Base-by-base conservation (phyloP, 345 rosid genomes). In the Gossypium ekmanianum region DNA sequence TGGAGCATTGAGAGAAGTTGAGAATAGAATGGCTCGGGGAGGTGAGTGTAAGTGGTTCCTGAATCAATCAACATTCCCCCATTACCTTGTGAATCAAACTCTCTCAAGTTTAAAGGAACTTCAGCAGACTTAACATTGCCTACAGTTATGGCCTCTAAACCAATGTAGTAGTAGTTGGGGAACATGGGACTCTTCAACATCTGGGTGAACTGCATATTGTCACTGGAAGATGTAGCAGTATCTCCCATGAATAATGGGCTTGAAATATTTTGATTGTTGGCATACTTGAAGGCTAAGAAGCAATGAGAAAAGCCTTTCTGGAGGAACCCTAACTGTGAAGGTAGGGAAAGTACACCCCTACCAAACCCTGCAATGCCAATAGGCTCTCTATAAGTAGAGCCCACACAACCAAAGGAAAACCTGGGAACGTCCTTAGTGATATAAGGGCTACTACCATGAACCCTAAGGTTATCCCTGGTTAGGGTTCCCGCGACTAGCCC, bases 351-450 rank as follows among this genome's bases (percentile, higher is more conserved):
- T 14, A 79, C n/a, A 17, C 98, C 96, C 81, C 83, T 90, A 26
- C 97, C 97, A 81, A 94, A 94, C 72, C 96, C 98, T 13, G 90
- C 94, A 71, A 94, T 88, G 44, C 98, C 98, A 43, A 89, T 81
- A 22, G 97, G 92, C 68, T 92, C 97, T 1, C 68, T 82, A 79
- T 92, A 92, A 11, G 96, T 83, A 14, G 98, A 85, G 1, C 88
- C 82, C 0, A 85, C 89, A 18, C 95, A 92, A 9, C 94, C 97
- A 61, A 94, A 93, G 44, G 87, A 76, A 74, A 91, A 90, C 18
- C 81, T 84, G 4, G 92, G 86, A 39, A 89, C 70, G 14, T 85
- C 95, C 76, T 44, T 83, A 27, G 72, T 64, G 17, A 77, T 71
- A 5, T 74, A 73, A 61, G 48, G 74, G 65, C 72, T 75, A 67